Conservation (phyloP, 768 basidiomycete genomes). For the Hysterangium stoloniferum region DNA sequence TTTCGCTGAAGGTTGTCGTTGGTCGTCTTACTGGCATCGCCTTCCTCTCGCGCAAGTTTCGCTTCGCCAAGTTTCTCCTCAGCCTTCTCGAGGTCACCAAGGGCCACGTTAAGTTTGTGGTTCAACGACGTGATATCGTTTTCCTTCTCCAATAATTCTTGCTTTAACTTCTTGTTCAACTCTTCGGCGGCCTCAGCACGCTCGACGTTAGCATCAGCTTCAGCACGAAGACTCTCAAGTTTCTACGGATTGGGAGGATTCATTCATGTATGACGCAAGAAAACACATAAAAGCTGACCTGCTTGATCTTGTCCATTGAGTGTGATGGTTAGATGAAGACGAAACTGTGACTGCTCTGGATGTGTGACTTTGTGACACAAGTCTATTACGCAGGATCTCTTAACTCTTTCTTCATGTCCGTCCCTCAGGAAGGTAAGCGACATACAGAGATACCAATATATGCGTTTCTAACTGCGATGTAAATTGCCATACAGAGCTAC, state of each 20-base stretch:
- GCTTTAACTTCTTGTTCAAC: constrained; percentile 73
- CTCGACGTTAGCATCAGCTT: constrained; percentile 72
- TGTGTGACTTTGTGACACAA: constrained; percentile 12
- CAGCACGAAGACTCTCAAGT: constrained; percentile 67
- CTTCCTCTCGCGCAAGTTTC: constrained; percentile 60
- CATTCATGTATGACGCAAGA: background rate
- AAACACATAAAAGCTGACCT: constrained; percentile 23
- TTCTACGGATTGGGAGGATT: constrained; percentile 39
- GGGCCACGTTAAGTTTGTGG: constrained; percentile 59
- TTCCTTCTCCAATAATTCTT: constrained; percentile 68
- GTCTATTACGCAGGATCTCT: constrained; percentile 29
- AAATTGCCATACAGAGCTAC: constrained; percentile 53
- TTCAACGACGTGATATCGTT: constrained; percentile 78
- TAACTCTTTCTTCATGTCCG: constrained; percentile 41
- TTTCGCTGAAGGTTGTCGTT: constrained; percentile 75
- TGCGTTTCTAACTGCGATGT: constrained; percentile 14
- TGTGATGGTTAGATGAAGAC: background rate
- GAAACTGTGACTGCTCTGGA: background rate
- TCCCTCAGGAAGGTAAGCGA: constrained; percentile 75
- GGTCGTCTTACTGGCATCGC: constrained; percentile 59
- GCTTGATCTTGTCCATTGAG: constrained; percentile 37
- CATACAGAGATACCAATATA: constrained; percentile 17
- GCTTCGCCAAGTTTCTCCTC: constrained; percentile 58
- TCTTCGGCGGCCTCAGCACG: constrained; percentile 87
- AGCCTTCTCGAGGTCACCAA: constrained; percentile 59